Evolutionary conservation across 73 alveolate species (phyloP).

Genomic region (Paraurostyla sp.): DNA sequence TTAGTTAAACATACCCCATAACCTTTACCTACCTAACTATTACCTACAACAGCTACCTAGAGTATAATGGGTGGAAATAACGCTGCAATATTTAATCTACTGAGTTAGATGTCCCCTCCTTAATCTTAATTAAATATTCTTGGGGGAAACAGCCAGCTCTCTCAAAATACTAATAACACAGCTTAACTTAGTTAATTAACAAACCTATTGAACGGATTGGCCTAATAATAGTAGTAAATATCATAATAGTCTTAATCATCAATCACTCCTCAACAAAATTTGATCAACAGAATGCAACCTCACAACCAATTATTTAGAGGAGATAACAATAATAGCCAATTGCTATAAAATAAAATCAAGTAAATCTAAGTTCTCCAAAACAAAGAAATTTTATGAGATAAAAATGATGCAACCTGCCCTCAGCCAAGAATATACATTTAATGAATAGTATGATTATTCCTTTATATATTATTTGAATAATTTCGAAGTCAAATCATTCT

Average conservation of each 20-base stretch:
- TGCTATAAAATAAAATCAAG: background rate
- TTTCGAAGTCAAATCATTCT: background rate
- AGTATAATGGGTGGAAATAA: too few species aligned
- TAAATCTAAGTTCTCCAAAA: background rate
- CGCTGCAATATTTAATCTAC: background rate
- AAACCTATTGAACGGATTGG: background rate
- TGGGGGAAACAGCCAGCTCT: background rate
- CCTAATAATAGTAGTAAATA: background rate
- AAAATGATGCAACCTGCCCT: background rate
- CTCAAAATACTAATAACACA: background rate
- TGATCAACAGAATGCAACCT: background rate
- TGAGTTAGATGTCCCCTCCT: background rate
- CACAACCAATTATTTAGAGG: background rate
- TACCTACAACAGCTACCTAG: background rate
- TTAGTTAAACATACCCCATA: constrained; percentile 1
- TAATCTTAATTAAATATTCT: background rate
- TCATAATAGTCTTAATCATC: background rate
- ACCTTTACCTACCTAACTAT: background rate
- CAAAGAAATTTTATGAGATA: background rate
- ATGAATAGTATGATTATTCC: too few species aligned
- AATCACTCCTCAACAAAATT: too few species aligned
- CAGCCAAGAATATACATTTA: too few species aligned
- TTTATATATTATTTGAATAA: background rate
- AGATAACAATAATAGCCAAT: background rate
- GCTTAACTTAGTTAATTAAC: background rate